Conservation (phyloP, 2,329 filamentous ascomycete genomes). For the Colletotrichum cuscutae region DNA sequence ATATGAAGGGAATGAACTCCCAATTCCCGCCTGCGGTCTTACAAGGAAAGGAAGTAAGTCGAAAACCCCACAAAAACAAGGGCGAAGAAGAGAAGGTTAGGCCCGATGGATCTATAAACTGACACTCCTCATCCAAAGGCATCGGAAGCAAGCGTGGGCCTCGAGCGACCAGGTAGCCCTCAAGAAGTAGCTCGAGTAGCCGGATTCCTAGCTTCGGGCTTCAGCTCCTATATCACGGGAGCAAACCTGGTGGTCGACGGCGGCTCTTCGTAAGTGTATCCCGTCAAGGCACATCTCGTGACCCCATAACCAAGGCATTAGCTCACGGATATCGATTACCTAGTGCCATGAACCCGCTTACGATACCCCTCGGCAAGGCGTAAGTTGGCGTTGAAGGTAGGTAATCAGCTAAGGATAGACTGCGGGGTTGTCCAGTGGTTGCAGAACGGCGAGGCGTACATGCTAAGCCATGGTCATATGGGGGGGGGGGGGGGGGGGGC, state of each 20-base stretch:
- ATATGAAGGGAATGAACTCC: constrained; percentile 59
- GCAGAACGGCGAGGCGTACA: not conserved
- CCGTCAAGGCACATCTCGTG: not conserved
- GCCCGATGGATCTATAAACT: not conserved
- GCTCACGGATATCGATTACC: constrained; percentile 26
- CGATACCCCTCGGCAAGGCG: constrained; percentile 47
- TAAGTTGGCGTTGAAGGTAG: not conserved
- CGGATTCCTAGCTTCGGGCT: constrained; percentile 71
- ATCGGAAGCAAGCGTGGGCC: constrained; percentile 62
- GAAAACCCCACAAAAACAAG: no score
- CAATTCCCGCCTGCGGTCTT: constrained; percentile 66
- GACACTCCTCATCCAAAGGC: constrained; percentile 40
- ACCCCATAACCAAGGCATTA: constrained; percentile 1
- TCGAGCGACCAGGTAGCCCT: constrained; percentile 67
- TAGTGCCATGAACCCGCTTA: constrained; percentile 53
- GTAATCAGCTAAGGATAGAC: not conserved
- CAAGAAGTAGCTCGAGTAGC: constrained; percentile 69
- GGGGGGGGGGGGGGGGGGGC: constrained; percentile 10
- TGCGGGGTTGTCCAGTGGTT: constrained; percentile 20
- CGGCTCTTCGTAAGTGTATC: constrained; percentile 54
- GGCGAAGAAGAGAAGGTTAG: not conserved
- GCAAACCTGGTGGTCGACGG: constrained; percentile 72
- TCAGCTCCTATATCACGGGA: constrained; percentile 71
- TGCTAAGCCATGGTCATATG: constrained; percentile 16
- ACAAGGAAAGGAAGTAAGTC: constrained; percentile 57